Conservation (phyloP, 768 basidiomycete species). For the Tricholoma furcatifolium region DNA sequence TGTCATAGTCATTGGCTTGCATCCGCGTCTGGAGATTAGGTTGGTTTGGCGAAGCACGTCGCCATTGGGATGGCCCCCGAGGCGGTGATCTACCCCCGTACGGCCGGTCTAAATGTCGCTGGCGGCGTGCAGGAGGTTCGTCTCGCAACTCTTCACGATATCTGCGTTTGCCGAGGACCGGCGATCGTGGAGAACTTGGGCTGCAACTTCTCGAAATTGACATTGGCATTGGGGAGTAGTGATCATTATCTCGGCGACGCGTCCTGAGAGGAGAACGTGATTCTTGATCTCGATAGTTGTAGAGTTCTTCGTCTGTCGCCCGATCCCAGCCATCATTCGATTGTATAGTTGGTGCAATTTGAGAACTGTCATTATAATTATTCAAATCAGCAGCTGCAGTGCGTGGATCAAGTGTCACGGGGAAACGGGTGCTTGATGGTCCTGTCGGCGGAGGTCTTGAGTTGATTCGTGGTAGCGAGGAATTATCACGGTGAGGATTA, state of each 20-base stretch:
- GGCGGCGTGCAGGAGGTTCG: constrained; percentile 20
- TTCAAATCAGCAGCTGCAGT: neutral
- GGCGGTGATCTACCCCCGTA: constrained; percentile 4
- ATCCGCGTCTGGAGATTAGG: neutral
- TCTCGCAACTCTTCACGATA: constrained; percentile 16
- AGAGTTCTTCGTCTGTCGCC: constrained; percentile 11
- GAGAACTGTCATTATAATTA: constrained; percentile 7
- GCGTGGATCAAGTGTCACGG: neutral
- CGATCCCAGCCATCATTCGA: constrained; percentile 12
- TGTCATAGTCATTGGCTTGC: neutral
- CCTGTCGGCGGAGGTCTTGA: neutral
- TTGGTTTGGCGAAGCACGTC: neutral
- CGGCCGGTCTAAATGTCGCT: constrained; percentile 12
- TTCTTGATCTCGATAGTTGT: neutral
- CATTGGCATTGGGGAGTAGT: constrained; percentile 15
- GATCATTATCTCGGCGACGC: constrained; percentile 6
- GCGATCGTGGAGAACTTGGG: neutral
- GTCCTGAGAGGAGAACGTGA: neutral
- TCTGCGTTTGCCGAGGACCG: constrained; percentile 19
- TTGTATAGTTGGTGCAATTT: constrained; percentile 13
- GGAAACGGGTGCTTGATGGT: neutral
- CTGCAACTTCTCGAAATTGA: neutral
- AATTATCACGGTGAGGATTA: constrained; percentile 2
- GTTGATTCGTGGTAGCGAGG: neutral
- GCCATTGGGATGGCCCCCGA: neutral